phyloP scores from a whole-genome alignment of 306 rosid genomes.

The Cucurbita pepo region DNA sequence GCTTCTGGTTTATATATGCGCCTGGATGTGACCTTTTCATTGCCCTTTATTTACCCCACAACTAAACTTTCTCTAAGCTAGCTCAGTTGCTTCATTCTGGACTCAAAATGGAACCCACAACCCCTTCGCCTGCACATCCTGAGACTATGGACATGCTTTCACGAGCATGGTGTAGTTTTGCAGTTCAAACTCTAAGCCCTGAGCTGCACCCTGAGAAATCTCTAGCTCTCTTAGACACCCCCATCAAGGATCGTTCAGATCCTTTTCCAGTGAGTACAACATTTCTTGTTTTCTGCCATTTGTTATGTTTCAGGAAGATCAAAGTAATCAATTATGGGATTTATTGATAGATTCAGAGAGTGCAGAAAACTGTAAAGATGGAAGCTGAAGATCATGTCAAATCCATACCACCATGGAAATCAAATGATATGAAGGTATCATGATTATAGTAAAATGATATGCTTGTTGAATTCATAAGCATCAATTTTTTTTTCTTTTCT shows the following conservation, averaged over 20 bases:
- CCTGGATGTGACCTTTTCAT: too few relatives aligned
- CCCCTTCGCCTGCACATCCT: conserved; percentile 71
- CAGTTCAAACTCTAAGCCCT: conserved; percentile 67
- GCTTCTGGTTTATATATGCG: conserved; percentile 18
- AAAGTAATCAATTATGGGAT: not conserved
- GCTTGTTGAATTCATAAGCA: too few relatives aligned
- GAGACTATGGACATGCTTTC: conserved; percentile 86
- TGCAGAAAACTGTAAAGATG: conserved; percentile 36
- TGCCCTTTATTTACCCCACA: too few relatives aligned
- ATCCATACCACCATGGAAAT: conserved; percentile 61
- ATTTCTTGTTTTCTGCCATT: too few relatives aligned
- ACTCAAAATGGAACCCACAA: conserved; percentile 19
- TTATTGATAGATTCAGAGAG: conserved; percentile 13
- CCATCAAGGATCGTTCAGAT: conserved; percentile 20
- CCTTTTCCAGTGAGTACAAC: conserved; percentile 23
- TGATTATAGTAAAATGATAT: not conserved
- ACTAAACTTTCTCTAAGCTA: too few relatives aligned
- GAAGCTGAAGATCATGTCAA: conserved; percentile 38
- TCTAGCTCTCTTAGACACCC: conserved; percentile 30
- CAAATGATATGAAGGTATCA: conserved; percentile 61
- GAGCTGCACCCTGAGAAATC: conserved; percentile 22
- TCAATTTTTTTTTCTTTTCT: not conserved
- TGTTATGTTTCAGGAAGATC: too few relatives aligned
- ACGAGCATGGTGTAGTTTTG: conserved; percentile 74
- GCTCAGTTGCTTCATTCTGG: too few relatives aligned